A percentile compares a stretch with the other conserved stretches of the same genome.
Evolutionary conservation across 139 green algal genomes (phyloP).

Genomic region (Bryopsis sp.): DNA sequence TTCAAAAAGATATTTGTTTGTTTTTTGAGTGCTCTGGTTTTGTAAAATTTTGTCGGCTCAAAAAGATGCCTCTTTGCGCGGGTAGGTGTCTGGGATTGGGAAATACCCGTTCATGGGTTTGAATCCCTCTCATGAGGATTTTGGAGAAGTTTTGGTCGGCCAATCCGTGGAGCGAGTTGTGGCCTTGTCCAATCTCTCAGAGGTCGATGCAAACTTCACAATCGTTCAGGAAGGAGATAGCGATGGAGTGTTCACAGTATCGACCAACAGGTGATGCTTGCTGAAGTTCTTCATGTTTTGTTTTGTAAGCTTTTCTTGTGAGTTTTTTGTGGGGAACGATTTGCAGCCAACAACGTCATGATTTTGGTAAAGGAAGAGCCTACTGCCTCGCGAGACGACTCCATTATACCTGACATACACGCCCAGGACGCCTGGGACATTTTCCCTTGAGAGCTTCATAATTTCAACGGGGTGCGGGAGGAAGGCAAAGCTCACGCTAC

Average conservation of each 20-base stretch:
- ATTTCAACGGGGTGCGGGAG: slow-evolving; percentile 48
- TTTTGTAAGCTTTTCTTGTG: too few relatives aligned
- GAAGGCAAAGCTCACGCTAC: slow-evolving; percentile 28
- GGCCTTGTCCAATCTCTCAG: slow-evolving; percentile 44
- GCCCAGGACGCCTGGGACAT: slow-evolving; percentile 36
- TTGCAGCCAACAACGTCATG: too few relatives aligned
- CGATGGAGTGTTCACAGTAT: slow-evolving; percentile 15
- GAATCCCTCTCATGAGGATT: slow-evolving; percentile 33
- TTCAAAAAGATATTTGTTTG: neutral
- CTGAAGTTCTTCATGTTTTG: too few relatives aligned
- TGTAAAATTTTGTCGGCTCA: neutral
- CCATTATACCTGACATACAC: slow-evolving; percentile 41
- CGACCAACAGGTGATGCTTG: neutral
- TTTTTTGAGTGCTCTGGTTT: neutral
- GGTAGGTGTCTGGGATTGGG: slow-evolving; percentile 45
- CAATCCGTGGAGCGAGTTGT: slow-evolving; percentile 27
- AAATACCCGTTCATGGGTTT: slow-evolving; percentile 61
- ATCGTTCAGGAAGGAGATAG: slow-evolving; percentile 12
- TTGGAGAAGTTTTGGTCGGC: slow-evolving; percentile 53
- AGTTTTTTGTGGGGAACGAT: too few relatives aligned
- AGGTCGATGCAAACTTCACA: slow-evolving; percentile 46
- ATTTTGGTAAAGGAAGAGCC: slow-evolving; percentile 25
- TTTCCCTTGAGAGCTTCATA: slow-evolving; percentile 42
- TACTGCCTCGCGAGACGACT: slow-evolving; percentile 38
- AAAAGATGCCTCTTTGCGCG: neutral